Conservation (phyloP, 768 basidiomycete species). For the Lanmaoa pseudosensibilis region DNA sequence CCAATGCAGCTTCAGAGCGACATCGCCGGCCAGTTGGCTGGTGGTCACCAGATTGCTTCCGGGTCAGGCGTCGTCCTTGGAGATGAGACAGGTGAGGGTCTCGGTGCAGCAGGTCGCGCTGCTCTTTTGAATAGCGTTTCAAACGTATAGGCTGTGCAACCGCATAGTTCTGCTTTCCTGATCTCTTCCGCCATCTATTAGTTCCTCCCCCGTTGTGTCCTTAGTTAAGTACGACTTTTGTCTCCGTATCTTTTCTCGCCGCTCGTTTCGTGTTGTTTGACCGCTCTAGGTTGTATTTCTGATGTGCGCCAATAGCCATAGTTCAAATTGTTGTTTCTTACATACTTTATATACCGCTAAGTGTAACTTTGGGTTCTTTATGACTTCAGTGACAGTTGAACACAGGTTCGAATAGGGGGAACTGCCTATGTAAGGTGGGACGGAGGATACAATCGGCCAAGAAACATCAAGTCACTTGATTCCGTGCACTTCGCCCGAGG, state of each 20-base stretch:
- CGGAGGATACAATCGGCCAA: constrained; percentile 13
- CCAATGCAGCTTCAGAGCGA: constrained; percentile 89
- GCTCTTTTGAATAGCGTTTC: constrained; percentile 25
- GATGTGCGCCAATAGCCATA: not conserved
- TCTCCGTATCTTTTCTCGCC: not conserved
- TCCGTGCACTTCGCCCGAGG: constrained; percentile 8
- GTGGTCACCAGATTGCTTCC: constrained; percentile 22
- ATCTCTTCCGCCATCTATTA: not conserved
- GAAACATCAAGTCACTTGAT: constrained; percentile 13
- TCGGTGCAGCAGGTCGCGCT: constrained; percentile 28
- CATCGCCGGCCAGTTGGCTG: constrained; percentile 49
- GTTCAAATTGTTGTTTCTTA: not conserved
- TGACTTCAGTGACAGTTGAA: not conserved
- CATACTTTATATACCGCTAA: constrained; percentile 15
- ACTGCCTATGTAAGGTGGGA: not conserved
- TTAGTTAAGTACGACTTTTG: not conserved
- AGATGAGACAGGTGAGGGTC: constrained; percentile 26
- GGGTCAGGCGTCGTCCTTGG: constrained; percentile 21
- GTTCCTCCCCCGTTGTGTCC: not conserved
- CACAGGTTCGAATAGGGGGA: not conserved
- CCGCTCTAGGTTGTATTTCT: constrained; percentile 17
- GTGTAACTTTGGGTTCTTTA: not conserved
- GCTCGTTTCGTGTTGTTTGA: not conserved
- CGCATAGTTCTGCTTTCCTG: not conserved
- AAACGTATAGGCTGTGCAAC: constrained; percentile 20